Percentiles rank a stretch among this genome's conserved stretches.
These are phyloP conservation scores for Suillus weaverae DNA, from an alignment of 768 basidiomycete species.

Conservation along the genomic window DNA sequence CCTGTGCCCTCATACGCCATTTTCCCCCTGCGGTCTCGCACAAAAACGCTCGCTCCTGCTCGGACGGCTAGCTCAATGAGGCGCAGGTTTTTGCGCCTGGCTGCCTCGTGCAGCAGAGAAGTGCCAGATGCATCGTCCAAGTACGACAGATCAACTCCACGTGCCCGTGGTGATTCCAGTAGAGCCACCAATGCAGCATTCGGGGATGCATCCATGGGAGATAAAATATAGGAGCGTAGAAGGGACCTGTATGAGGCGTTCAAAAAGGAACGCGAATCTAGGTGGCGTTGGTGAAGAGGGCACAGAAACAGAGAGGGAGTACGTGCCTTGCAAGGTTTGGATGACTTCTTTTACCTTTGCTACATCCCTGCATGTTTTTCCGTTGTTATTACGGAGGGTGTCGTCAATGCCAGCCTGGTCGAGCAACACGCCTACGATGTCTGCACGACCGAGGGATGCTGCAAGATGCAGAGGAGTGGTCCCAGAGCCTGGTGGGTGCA, in stretches of 20 bases:
- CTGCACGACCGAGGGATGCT: slow-evolving; percentile 68
- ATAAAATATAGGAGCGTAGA: slow-evolving; percentile 71
- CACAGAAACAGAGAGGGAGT: background rate
- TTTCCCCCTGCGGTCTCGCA: slow-evolving; percentile 74
- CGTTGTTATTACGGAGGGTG: slow-evolving; percentile 63
- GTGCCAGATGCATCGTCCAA: slow-evolving; percentile 78
- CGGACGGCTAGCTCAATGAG: slow-evolving; percentile 83
- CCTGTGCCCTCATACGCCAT: slow-evolving; percentile 66
- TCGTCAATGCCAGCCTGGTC: slow-evolving; percentile 84
- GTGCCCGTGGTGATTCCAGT: slow-evolving; percentile 66
- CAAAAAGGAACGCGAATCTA: slow-evolving; percentile 77
- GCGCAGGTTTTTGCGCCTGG: slow-evolving; percentile 73
- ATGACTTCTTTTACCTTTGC: slow-evolving; percentile 68
- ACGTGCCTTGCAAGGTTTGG: slow-evolving; percentile 67
- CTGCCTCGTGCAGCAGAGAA: slow-evolving; percentile 86
- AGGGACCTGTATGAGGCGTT: slow-evolving; percentile 75
- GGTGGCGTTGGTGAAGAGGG: background rate
- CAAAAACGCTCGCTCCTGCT: slow-evolving; percentile 88
- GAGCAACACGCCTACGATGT: slow-evolving; percentile 73
- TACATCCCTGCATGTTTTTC: slow-evolving; percentile 69
- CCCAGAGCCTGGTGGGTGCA: slow-evolving; percentile 72
- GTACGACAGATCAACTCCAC: slow-evolving; percentile 74
- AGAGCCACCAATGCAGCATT: slow-evolving; percentile 51
- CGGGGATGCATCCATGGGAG: slow-evolving; percentile 44
- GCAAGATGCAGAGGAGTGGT: slow-evolving; percentile 73